These are phyloP conservation scores for Suillus placidus DNA, from an alignment of 768 basidiomycete species.

Conservation along the genomic window DNA sequence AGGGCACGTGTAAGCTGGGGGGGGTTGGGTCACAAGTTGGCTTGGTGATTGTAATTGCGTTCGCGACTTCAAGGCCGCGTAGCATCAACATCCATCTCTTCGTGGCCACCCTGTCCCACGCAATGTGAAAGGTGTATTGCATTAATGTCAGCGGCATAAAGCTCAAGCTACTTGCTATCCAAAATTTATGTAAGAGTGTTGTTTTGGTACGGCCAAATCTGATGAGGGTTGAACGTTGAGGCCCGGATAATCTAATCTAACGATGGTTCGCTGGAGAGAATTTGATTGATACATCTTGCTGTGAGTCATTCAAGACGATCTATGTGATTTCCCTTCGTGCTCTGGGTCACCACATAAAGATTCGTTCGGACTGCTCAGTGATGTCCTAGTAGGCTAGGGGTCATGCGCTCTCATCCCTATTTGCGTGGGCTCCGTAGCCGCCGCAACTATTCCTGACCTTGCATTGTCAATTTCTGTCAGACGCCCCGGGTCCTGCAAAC, in stretches of 20 bases:
- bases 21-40: no score
- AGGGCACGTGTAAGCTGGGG: no score
- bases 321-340: conserved; percentile 11
- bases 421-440: not conserved
- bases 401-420: not conserved
- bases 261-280: conserved; percentile 6
- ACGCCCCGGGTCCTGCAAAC: not conserved
- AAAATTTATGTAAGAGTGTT: not conserved
- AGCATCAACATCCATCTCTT: conserved; percentile 3
- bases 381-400: not conserved
- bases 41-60: conserved; percentile 30
- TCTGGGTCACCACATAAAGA: not conserved
- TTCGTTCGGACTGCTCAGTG: not conserved
- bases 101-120: not conserved
- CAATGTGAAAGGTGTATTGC: conserved; percentile 1
- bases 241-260: conserved; percentile 22
- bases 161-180: not conserved
- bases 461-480: not conserved
- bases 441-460: not conserved
- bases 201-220: conserved; percentile 9
- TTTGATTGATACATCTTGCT: not conserved
- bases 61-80: not conserved
- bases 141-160: not conserved
- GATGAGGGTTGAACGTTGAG: conserved; percentile 23
- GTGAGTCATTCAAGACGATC: not conserved